A percentile compares a stretch with the other conserved stretches of the same genome.
phyloP scores from a whole-genome alignment of 2,329 filamentous ascomycete species.

The Pestalotiopsis sp. region DNA sequence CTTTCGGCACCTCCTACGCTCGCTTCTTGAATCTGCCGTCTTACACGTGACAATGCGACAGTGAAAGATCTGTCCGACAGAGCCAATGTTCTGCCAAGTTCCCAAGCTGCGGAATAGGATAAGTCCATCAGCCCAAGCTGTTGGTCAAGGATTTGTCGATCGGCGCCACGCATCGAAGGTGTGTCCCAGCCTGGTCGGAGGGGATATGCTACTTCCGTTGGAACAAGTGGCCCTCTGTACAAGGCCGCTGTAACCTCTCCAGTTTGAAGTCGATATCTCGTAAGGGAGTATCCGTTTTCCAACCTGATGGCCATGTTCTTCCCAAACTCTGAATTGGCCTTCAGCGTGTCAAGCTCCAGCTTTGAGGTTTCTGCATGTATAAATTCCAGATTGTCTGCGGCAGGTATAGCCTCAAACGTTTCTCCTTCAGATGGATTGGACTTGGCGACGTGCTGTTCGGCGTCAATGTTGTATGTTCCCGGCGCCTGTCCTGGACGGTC shows the following conservation, averaged over 20 bases:
- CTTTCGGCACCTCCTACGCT: conserved; percentile 9
- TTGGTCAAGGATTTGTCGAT: conserved; percentile 43
- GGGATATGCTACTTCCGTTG: conserved; percentile 15
- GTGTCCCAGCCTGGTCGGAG: conserved; percentile 5
- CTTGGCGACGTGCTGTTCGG: not conserved
- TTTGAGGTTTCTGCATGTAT: not conserved
- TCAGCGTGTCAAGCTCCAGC: not conserved
- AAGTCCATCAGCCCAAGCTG: conserved; percentile 44
- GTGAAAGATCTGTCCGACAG: conserved; percentile 31
- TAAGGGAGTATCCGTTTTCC: conserved; percentile 41
- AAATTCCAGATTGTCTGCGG: not conserved
- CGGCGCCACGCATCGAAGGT: conserved; percentile 29
- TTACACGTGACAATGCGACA: conserved; percentile 21
- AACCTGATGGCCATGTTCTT: not conserved
- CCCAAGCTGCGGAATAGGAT: conserved; percentile 45
- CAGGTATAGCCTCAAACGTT: no score
- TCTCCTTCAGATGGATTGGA: no score
- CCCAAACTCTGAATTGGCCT: not conserved
- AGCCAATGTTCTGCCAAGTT: conserved; percentile 41
- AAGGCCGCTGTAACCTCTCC: conserved; percentile 43
- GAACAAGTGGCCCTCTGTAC: conserved; percentile 38
- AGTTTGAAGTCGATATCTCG: conserved; percentile 35
- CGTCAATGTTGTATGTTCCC: not conserved
- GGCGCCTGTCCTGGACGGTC: conserved; percentile 20
- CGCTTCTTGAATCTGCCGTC: conserved; percentile 20